Evolutionary conservation across 2,329 filamentous ascomycete species (phyloP).

Genomic region (Cercospora janseana): DNA sequence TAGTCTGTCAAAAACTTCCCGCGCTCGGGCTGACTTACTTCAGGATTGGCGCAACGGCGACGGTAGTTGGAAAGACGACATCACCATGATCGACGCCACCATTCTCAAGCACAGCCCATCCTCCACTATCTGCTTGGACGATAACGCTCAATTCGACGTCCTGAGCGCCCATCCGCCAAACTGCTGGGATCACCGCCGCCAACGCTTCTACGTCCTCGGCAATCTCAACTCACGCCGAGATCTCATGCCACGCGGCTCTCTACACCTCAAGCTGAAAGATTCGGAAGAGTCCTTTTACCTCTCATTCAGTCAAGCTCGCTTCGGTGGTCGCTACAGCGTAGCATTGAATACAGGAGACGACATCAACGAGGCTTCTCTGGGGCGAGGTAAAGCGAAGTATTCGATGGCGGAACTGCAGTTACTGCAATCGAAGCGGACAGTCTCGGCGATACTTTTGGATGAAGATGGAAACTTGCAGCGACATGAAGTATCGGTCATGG

Average conservation of each 20-base stretch:
- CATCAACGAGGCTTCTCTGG: not conserved
- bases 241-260: not conserved
- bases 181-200: slow-evolving; percentile 4
- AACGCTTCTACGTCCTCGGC: slow-evolving; percentile 1
- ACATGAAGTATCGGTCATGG: slow-evolving; percentile 1
- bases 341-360: not conserved
- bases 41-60: slow-evolving; percentile 1
- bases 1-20: too few species aligned
- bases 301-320: slow-evolving; percentile 4
- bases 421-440: not conserved
- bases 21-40: too few species aligned
- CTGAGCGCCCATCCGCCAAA: not conserved
- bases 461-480: not conserved
- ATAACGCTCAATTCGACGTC: not conserved
- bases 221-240: not conserved
- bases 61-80: not conserved
- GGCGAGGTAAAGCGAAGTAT: not conserved
- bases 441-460: not conserved
- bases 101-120: slow-evolving; percentile 8
- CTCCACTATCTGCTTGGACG: not conserved
- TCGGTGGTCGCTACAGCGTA: slow-evolving; percentile 2
- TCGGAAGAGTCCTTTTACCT: not conserved
- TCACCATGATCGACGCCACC: not conserved
- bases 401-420: not conserved
- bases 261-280: not conserved